phyloP scores from a whole-genome alignment of 2,329 filamentous ascomycete species.

The Dichotomopilus funicola region DNA sequence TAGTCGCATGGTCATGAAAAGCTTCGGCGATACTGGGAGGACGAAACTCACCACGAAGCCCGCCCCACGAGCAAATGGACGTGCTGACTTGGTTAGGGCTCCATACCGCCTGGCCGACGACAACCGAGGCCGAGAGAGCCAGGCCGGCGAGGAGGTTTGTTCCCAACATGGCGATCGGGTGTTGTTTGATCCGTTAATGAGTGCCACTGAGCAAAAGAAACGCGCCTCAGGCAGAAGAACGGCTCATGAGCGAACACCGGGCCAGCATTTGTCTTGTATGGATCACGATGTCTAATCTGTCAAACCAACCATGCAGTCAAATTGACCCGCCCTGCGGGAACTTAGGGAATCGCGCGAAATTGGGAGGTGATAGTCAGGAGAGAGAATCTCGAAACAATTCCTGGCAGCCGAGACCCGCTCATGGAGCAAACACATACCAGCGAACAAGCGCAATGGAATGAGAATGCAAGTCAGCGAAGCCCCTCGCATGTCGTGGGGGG shows the following conservation, averaged over 20 bases:
- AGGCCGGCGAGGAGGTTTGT: slow-evolving; percentile 25
- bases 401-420: too few relatives aligned
- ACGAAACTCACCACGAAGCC: slow-evolving; percentile 34
- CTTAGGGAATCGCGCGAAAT: background rate
- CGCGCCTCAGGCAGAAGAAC: background rate
- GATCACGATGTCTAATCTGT: too few relatives aligned
- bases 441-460: too few relatives aligned
- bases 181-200: background rate
- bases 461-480: too few relatives aligned
- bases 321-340: background rate
- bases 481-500: too few relatives aligned
- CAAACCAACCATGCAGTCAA: too few relatives aligned
- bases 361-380: too few relatives aligned
- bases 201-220: background rate
- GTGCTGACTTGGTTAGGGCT: slow-evolving; percentile 45
- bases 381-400: too few relatives aligned
- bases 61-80: slow-evolving; percentile 53
- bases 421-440: too few relatives aligned
- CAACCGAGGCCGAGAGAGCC: slow-evolving; percentile 27
- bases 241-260: background rate
- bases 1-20: background rate
- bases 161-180: slow-evolving; percentile 26
- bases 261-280: too few relatives aligned
- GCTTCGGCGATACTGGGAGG: background rate
- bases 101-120: slow-evolving; percentile 43